Conservation (phyloP, 2,329 filamentous ascomycete species). For the Fragosphaeria purpurea region DNA sequence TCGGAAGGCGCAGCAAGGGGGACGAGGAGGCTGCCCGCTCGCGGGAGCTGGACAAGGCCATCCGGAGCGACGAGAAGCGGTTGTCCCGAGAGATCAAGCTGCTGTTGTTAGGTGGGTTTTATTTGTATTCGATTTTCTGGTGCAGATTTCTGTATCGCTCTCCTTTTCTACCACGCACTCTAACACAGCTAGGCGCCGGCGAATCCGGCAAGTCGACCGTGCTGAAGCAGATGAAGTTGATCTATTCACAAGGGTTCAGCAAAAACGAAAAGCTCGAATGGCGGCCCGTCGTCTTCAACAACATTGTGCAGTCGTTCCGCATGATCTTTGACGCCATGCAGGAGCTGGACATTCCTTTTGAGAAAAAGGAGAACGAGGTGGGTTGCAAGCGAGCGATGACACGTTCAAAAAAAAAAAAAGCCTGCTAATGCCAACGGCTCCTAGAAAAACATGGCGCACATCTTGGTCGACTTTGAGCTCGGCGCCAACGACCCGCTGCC, state of each 20-base stretch:
- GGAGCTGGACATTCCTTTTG: constrained; percentile 70
- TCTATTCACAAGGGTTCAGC: constrained; percentile 86
- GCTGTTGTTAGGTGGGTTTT: constrained; percentile 66
- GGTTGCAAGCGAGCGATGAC: constrained; percentile 17
- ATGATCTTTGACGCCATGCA: constrained; percentile 86
- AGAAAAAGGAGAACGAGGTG: constrained; percentile 70
- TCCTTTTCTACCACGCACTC: too few species aligned
- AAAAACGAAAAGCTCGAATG: constrained; percentile 85
- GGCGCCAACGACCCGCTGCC: constrained; percentile 73
- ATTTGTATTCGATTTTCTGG: too few species aligned
- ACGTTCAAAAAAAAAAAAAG: not conserved
- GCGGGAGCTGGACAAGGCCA: constrained; percentile 73
- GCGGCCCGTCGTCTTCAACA: constrained; percentile 92
- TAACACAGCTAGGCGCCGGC: constrained; percentile 59
- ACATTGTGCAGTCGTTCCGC: constrained; percentile 85
- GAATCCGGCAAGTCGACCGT: constrained; percentile 96
- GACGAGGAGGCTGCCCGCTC: constrained; percentile 45
- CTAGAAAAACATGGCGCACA: constrained; percentile 67
- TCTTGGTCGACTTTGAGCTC: constrained; percentile 74
- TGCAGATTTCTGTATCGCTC: too few species aligned
- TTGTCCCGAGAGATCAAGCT: constrained; percentile 87
- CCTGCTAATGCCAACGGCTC: not conserved
- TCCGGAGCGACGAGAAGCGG: constrained; percentile 80
- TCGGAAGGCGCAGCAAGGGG: constrained; percentile 44
- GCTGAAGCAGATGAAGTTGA: constrained; percentile 98